Conservation (phyloP, 305 asterid genomes). For the Fraxinus nigra region DNA sequence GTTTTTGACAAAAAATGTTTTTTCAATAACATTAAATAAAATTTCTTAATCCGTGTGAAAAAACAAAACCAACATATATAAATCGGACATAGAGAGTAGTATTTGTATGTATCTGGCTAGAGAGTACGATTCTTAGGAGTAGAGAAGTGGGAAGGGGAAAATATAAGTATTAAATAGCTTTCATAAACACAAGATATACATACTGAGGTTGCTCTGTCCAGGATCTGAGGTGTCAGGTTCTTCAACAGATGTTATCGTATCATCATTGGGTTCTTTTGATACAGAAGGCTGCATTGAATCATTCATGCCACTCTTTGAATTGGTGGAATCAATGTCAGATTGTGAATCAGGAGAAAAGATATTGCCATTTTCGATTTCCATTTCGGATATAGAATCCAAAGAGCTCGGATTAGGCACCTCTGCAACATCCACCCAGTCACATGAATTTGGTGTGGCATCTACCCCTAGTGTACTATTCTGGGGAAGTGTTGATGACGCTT, state of each 20-base stretch:
- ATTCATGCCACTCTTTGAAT: conserved; percentile 51
- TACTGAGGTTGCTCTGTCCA: conserved; percentile 45
- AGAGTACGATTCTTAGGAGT: conserved; percentile 6
- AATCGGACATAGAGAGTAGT: neutral
- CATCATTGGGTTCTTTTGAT: conserved; percentile 34
- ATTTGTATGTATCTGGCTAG: neutral
- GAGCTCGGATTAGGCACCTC: conserved; percentile 43
- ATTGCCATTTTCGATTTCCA: conserved; percentile 56
- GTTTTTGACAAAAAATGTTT: neutral
- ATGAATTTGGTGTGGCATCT: conserved; percentile 34
- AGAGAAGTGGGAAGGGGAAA: conserved; percentile 14
- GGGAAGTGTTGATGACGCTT: conserved; percentile 33
- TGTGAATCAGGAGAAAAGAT: conserved; percentile 50
- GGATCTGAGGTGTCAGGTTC: conserved; percentile 38
- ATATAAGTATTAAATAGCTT: conserved; percentile 2
- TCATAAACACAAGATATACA: conserved; percentile 30
- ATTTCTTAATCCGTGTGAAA: too few species aligned
- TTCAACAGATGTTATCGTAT: conserved; percentile 30
- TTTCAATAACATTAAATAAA: too few species aligned
- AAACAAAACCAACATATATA: neutral
- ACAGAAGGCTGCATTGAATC: conserved; percentile 48
- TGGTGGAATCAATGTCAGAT: conserved; percentile 55
- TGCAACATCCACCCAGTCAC: conserved; percentile 43
- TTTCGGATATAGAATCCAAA: conserved; percentile 58
- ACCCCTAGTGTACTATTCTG: conserved; percentile 43